Base-by-base conservation (phyloP, 2,329 filamentous ascomycete species). In the Emmonsiellopsis sp. region DNA sequence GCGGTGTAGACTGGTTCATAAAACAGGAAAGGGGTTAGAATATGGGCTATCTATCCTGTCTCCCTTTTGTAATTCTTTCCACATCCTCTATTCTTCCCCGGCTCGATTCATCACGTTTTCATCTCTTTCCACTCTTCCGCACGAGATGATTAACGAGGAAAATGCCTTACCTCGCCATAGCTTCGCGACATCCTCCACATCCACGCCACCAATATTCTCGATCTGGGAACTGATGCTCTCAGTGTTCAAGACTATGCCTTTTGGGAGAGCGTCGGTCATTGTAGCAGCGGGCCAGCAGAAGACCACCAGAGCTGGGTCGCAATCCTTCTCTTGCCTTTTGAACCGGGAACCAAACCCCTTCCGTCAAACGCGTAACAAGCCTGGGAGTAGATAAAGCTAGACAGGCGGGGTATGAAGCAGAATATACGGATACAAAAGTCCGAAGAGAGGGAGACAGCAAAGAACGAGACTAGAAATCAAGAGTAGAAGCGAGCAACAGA, bases 111-210 rank as follows among this genome's bases (percentile, higher is more conserved):
- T 39, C 21, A 34, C 5, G 21, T 17, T 27, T 48, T 39, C n/a
- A 34, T 36, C 34, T 46, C 4, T 32, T 33, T 45, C 14, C 27
- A 4, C 17, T 37, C n/a, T 37, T 37, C 14, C 27, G 34, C 21
- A 27, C 36, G 14, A 48, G 46, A 31, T 10, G 14, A 31, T 49
- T 27, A 40, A 49, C 14, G 45, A 55, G 53, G 49, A 51, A 54
- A 55, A 14, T 53, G 47, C 58, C 62, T 53, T 67, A 78, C 76
- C 74, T 71, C 69, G 74, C 76, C 76, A 78, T 56, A 78, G 63
- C 51, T 65, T 68, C 51, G 66, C 67, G 55, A 77, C 66, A 59
- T 72, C 68, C 27, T 70, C 65, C 27, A 68, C 61, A 40, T 71
- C 68, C 51, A 75, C 62, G 37, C 54, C 61, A 49, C 69, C 67